Evolutionary conservation across 108 stramenopile species (phyloP), one percentile per base, ranked within the genome.

Genomic region (Cyclotella choctawhatcheeana): DNA sequence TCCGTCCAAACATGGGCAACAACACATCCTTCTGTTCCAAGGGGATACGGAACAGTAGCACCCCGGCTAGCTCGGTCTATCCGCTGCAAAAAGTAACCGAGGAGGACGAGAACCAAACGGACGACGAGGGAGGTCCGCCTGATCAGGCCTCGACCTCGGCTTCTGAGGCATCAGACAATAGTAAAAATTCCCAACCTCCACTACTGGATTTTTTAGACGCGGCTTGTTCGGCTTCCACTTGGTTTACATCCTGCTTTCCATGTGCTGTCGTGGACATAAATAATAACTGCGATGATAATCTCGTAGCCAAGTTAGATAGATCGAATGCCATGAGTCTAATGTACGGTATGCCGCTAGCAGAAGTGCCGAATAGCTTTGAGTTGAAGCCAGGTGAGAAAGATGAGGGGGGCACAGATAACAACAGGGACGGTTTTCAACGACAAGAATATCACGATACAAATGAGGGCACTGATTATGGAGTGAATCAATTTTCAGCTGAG

Each of bases 171-270:
- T 72, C 70, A 16, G 64, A 58, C 61, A 44, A 26, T 29, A 77
- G 76, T 44, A 45, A 55, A 21, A 53, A 44, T 35, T 60, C 64
- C 16, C 59, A 79, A 58, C 58, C 65, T 18, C 71, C 78, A 10
- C 27, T 79, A 5, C 27, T 69, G 10, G 68, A 79, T 32, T 68
- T 79, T 40, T 68, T 79, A 2, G 78, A 66, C 22, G 27, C 71
- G 17, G 58, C 70, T 31, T 79, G 78, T 50, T 33, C 63, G 40
- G 78, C 51, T 5, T 60, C 78, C 30, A 47, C 71, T 12, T 79
- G 78, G 78, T 79, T 79, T 26, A 72, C 78, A 1, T 67, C 58
- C 18, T 79, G 78, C 27, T 79, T 79, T 31, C 78, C 78, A 10
- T 79, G 78, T 34, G 67, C 78, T 10, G 71, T 79, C 27, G 71